A percentile compares a stretch with the other conserved stretches of the same genome.
phyloP scores from a whole-genome alignment of 2,329 filamentous ascomycete species.

The Paraphaeosphaeria minitans region DNA sequence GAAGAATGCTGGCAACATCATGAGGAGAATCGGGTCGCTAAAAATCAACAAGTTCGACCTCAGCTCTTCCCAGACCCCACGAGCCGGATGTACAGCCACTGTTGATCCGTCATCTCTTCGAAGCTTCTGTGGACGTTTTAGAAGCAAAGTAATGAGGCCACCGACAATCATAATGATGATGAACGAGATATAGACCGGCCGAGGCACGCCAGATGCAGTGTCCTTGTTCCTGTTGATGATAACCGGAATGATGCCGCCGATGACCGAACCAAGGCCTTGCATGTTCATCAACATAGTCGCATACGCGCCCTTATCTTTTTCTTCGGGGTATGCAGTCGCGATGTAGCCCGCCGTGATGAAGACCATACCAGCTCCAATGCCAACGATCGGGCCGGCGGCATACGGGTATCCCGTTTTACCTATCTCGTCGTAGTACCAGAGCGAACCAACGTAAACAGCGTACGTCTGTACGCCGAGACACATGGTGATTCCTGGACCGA shows the following conservation, averaged over 20 bases:
- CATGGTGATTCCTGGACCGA: slow-evolving; percentile 39
- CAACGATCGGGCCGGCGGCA: slow-evolving; percentile 37
- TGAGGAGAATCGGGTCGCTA: slow-evolving; percentile 32
- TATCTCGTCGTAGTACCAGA: slow-evolving; percentile 41
- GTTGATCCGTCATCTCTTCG: slow-evolving; percentile 37
- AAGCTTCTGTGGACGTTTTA: slow-evolving; percentile 36
- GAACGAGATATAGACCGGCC: slow-evolving; percentile 38
- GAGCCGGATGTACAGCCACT: slow-evolving; percentile 32
- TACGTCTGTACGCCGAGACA: slow-evolving; percentile 40
- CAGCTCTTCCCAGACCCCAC: slow-evolving; percentile 34
- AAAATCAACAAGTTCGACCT: slow-evolving; percentile 34
- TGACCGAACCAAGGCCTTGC: slow-evolving; percentile 36
- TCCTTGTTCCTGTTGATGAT: slow-evolving; percentile 38
- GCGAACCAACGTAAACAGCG: slow-evolving; percentile 37
- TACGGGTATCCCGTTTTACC: slow-evolving; percentile 39
- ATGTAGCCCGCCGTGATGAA: slow-evolving; percentile 41
- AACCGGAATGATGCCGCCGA: slow-evolving; percentile 39
- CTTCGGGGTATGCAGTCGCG: slow-evolving; percentile 38
- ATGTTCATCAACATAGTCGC: slow-evolving; percentile 40
- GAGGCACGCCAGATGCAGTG: slow-evolving; percentile 35
- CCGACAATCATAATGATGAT: slow-evolving; percentile 37
- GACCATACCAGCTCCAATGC: slow-evolving; percentile 41
- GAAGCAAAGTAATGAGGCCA: slow-evolving; percentile 28
- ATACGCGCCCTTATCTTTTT: slow-evolving; percentile 36
- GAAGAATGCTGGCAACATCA: slow-evolving; percentile 39